These are phyloP conservation scores for Xylaria sp. DNA, from an alignment of 2,329 filamentous ascomycete species.

Conservation along the genomic window DNA sequence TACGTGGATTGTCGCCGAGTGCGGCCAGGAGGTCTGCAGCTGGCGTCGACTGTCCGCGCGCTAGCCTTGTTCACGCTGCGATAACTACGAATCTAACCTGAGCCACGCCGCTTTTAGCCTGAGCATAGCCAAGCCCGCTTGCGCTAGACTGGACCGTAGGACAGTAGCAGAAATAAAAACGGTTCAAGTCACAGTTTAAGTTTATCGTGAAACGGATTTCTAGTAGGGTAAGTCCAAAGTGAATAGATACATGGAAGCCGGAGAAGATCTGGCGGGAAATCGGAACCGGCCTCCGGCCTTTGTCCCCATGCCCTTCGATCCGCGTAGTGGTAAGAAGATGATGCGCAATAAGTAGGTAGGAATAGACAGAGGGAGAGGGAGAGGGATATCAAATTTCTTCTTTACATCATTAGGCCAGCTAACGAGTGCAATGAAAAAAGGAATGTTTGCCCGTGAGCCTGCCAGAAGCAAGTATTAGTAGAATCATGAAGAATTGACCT, in stretches of 20 bases:
- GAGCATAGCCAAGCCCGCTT: too few relatives aligned
- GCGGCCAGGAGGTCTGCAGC: too few relatives aligned
- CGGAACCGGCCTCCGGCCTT: neutral
- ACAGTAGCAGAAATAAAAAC: too few relatives aligned
- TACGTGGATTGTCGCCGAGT: too few relatives aligned
- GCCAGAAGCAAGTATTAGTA: conserved; percentile 12
- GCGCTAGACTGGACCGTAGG: too few relatives aligned
- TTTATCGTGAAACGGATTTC: too few relatives aligned
- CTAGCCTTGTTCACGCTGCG: too few relatives aligned
- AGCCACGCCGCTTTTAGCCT: conserved; percentile 19
- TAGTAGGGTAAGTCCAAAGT: too few relatives aligned
- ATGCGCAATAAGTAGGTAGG: conserved; percentile 25
- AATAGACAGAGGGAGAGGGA: conserved; percentile 15
- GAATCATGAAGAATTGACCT: conserved; percentile 22
- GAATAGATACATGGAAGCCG: too few relatives aligned
- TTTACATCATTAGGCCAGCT: conserved; percentile 18
- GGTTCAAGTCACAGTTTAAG: too few relatives aligned
- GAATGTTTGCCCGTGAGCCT: conserved; percentile 17
- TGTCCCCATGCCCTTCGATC: conserved; percentile 13
- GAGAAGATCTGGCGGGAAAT: too few relatives aligned
- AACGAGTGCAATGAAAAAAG: conserved; percentile 22
- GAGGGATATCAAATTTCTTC: conserved; percentile 20
- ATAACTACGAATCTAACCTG: conserved; percentile 23
- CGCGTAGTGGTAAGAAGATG: conserved; percentile 20
- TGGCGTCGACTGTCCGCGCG: too few relatives aligned